Percentiles rank a stretch among this genome's conserved stretches.
Conservation (phyloP, 1,139 yeast species). For the Kluyveromyces sp. region DNA sequence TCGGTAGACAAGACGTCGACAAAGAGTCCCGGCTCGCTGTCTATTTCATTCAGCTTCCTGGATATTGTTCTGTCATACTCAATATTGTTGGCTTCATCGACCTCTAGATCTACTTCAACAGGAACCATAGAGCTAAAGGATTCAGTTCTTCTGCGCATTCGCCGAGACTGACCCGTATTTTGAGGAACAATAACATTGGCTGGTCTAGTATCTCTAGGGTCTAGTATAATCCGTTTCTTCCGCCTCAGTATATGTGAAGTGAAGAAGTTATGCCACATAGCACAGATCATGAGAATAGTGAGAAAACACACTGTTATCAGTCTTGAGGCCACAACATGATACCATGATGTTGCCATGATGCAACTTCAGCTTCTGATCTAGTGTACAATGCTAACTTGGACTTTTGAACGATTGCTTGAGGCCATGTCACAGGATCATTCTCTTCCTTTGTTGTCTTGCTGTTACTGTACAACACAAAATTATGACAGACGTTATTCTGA, state of each 20-base stretch:
- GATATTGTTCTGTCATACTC: constrained; percentile 28
- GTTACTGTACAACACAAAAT: neutral
- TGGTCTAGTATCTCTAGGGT: constrained; percentile 26
- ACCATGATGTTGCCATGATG: constrained; percentile 6
- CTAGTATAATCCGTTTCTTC: constrained; percentile 10
- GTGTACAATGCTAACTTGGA: neutral
- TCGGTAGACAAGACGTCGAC: constrained; percentile 24
- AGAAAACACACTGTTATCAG: constrained; percentile 19
- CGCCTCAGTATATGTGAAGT: constrained; percentile 20
- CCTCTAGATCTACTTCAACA: constrained; percentile 18
- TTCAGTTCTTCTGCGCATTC: constrained; percentile 12
- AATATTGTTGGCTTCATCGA: constrained; percentile 19
- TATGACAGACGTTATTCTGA: too few species aligned
- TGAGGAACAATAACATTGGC: constrained; percentile 14
- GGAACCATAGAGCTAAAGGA: constrained; percentile 22
- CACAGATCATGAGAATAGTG: constrained; percentile 22
- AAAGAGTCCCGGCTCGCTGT: constrained; percentile 23
- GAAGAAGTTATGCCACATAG: constrained; percentile 27
- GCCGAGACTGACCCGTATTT: constrained; percentile 18
- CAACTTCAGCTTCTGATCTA: neutral
- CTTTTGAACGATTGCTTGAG: neutral
- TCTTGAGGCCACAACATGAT: constrained; percentile 6
- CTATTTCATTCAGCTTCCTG: constrained; percentile 12
- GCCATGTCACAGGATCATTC: neutral
- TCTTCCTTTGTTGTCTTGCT: too few species aligned